Percentiles rank a stretch among this genome's conserved stretches.
phyloP scores from a whole-genome alignment of 2,329 filamentous ascomycete genomes.

The Botrytis pseudocinerea region DNA sequence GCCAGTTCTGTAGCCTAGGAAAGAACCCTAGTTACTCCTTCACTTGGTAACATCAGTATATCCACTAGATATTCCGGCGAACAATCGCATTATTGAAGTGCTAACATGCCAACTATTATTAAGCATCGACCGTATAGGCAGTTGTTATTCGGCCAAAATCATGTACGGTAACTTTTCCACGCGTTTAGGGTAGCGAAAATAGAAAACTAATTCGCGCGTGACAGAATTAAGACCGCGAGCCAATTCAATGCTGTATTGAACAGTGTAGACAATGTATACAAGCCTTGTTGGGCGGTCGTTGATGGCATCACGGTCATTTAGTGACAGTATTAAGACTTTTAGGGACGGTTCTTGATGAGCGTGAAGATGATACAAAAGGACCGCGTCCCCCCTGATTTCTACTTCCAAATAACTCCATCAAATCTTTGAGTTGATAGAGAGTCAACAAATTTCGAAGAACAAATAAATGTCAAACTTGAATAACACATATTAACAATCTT shows the following conservation, averaged over 20 bases:
- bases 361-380: background rate
- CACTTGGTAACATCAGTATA: background rate
- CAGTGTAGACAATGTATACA: background rate
- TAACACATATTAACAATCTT: background rate
- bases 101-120: background rate
- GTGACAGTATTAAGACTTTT: background rate
- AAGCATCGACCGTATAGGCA: background rate
- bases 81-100: background rate
- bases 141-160: background rate
- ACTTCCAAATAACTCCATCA: background rate
- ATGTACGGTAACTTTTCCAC: background rate
- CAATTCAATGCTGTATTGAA: background rate
- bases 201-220: background rate
- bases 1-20: background rate
- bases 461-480: background rate
- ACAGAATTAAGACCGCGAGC: background rate
- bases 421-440: background rate
- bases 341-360: background rate
- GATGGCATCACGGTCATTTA: background rate
- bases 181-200: too few species aligned
- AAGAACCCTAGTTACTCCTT: background rate
- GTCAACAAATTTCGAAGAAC: too few species aligned
- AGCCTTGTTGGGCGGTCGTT: background rate
- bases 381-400: background rate
- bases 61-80: too few species aligned